A percentile compares a stretch with the other conserved stretches of the same genome.
These are phyloP conservation scores for Cochlearia excelsa DNA, from an alignment of 345 rosid genomes.

Conservation along the genomic window DNA sequence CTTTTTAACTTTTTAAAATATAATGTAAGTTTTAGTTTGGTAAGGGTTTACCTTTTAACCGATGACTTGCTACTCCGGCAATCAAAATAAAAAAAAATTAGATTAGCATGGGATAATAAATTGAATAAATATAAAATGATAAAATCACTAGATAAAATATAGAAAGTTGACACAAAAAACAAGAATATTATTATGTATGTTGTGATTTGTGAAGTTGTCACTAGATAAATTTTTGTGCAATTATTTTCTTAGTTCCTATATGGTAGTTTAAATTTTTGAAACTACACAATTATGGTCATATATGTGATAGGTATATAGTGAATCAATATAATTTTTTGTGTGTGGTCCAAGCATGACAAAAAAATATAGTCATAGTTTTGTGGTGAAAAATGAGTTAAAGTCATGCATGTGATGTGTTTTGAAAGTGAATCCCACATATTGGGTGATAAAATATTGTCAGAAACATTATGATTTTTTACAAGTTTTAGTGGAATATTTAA, in stretches of 20 bases:
- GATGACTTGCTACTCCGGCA: too few relatives aligned
- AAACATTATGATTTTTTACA: background rate
- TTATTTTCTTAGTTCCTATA: background rate
- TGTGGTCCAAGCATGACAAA: constrained; percentile 26
- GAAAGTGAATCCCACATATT: background rate
- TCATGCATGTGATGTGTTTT: constrained; percentile 18
- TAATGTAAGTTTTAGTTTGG: constrained; percentile 15
- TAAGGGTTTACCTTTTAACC: constrained; percentile 2
- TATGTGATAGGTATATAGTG: too few relatives aligned
- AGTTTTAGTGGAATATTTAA: too few relatives aligned
- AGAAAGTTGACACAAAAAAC: too few relatives aligned
- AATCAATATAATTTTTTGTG: background rate
- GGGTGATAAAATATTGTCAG: background rate
- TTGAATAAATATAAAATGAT: too few relatives aligned
- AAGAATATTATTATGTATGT: too few relatives aligned
- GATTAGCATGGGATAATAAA: too few relatives aligned
- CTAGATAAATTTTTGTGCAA: too few relatives aligned
- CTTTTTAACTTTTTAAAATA: constrained; percentile 1
- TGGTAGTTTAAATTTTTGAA: background rate
- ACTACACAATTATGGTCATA: background rate
- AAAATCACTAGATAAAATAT: too few relatives aligned
- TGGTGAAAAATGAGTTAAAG: background rate
- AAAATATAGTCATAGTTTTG: constrained; percentile 9
- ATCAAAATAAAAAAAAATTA: too few relatives aligned
- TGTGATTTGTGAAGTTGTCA: too few relatives aligned